phyloP scores from a whole-genome alignment of 1,284 basidiomycete species.

The Athelia sp. region DNA sequence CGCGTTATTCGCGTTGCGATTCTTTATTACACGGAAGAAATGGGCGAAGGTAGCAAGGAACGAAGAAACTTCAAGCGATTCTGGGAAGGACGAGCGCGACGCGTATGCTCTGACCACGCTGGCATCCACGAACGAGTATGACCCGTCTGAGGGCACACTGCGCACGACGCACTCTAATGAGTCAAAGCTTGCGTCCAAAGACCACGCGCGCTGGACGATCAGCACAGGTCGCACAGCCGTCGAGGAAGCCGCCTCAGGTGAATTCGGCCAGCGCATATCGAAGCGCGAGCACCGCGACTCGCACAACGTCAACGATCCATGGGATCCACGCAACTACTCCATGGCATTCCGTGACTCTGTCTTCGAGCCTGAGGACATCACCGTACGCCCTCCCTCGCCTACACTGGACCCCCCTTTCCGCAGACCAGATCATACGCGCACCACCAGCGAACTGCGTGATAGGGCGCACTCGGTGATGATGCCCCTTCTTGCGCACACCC shows the following conservation, averaged over 20 bases:
- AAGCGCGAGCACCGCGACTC: constrained; percentile 4
- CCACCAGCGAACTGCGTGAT: constrained; percentile 16
- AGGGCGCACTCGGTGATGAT: constrained; percentile 14
- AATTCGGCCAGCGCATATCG: constrained; percentile 9
- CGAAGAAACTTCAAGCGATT: constrained; percentile 7
- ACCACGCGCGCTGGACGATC: constrained; percentile 25
- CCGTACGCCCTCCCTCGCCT: constrained; percentile 12
- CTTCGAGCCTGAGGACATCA: constrained; percentile 20
- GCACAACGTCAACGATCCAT: constrained; percentile 8
- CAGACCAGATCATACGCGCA: constrained; percentile 16
- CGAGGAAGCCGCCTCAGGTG: constrained; percentile 23
- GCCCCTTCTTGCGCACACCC: constrained; percentile 28
- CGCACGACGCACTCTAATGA: constrained; percentile 22
- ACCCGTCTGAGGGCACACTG: constrained; percentile 26
- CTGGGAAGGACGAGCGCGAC: constrained; percentile 6
- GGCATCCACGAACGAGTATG: constrained; percentile 9
- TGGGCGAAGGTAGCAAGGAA: constrained; percentile 10
- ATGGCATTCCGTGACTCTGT: constrained; percentile 14
- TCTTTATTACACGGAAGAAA: constrained; percentile 38
- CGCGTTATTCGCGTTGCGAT: constrained; percentile 47
- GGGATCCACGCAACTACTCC: constrained; percentile 18
- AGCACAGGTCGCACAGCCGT: constrained; percentile 26
- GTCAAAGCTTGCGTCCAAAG: constrained; percentile 18
- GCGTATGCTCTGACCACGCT: constrained; percentile 13
- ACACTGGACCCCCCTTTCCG: constrained; percentile 2